Evolutionary conservation across 371 early-diverging fungal species (phyloP), one percentile per base, ranked within the genome.

Genomic region (Mucor lusitanicus): DNA sequence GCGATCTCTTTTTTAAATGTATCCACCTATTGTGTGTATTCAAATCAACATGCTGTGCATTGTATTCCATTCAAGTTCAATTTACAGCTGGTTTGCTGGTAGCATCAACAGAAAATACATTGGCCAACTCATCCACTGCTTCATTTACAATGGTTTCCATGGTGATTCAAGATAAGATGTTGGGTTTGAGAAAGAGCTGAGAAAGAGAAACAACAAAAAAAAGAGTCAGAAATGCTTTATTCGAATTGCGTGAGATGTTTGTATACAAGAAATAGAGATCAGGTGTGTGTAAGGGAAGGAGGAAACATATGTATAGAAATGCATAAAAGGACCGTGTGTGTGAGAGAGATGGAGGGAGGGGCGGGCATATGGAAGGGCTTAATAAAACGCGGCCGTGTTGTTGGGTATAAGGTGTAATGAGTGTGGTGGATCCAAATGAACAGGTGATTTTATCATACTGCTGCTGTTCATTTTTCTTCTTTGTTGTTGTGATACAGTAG

Each of bases 101-200:
- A 6, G 42, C 53, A n/a, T 77, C 64, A 33, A 77, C 33, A n/a
- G 67, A 66, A 33, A 73, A 65, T 48, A 65, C 63, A 48, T 56
- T 30, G 1, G 63, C 54, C 32, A 77, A 56, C 33, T 77, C 77
- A n/a, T 61, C 23, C 9, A 67, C 57, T 25, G 65, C 42, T 55
- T 69, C 46, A 15, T 63, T 53, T 5, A 69, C 44, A 21, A 69
- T 39, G 12, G 50, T 23, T n/a, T 70, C 66, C 70, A 70, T 70
- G 3, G n/a, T 32, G 7, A 4, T 42, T 25, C 6, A 19, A 44
- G 40, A 28, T 27, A 15, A 55, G 32, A 44, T 44, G 13, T 37
- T n/a, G n/a, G n/a, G 1, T 37, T 33, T 6, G 6, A 35, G 37
- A 40, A 17, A 17, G 13, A 40, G 17, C 40, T 0, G 30, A 17